These are phyloP conservation scores for Populus euphratica DNA, from an alignment of 345 rosid genomes.

Conservation along the genomic window DNA sequence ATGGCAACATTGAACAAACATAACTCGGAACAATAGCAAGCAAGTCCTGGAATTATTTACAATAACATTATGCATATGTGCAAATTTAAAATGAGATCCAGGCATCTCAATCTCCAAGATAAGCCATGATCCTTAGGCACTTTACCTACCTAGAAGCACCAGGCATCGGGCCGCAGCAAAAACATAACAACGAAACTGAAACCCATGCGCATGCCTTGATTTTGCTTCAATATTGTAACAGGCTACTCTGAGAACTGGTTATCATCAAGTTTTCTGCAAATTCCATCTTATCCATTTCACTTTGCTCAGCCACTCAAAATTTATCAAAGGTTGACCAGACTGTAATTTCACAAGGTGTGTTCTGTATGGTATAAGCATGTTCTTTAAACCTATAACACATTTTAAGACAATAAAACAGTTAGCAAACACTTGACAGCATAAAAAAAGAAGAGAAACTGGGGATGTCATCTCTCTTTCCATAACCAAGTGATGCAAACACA, in stretches of 20 bases:
- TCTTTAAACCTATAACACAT: constrained; percentile 62
- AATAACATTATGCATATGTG: not conserved
- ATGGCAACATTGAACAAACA: constrained; percentile 6
- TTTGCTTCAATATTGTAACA: not conserved
- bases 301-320: constrained; percentile 64
- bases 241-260: not conserved
- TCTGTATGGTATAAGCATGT: constrained; percentile 76
- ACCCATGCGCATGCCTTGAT: constrained; percentile 1
- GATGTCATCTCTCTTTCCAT: not conserved
- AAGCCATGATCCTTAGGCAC: not conserved
- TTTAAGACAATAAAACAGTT: constrained; percentile 11
- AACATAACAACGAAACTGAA: not conserved
- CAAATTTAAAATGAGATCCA: not conserved
- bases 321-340: constrained; percentile 47
- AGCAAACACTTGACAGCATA: not conserved
- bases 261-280: constrained; percentile 47
- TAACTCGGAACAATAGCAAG: not conserved
- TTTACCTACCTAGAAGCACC: not conserved
- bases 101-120: not conserved
- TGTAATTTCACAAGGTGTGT: constrained; percentile 59
- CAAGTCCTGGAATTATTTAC: constrained; percentile 11
- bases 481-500: not conserved
- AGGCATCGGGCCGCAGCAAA: not conserved
- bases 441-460: not conserved
- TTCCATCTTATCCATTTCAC: constrained; percentile 54